phyloP scores from a whole-genome alignment of 164 flowering plant genomes.

The Sedum album region DNA sequence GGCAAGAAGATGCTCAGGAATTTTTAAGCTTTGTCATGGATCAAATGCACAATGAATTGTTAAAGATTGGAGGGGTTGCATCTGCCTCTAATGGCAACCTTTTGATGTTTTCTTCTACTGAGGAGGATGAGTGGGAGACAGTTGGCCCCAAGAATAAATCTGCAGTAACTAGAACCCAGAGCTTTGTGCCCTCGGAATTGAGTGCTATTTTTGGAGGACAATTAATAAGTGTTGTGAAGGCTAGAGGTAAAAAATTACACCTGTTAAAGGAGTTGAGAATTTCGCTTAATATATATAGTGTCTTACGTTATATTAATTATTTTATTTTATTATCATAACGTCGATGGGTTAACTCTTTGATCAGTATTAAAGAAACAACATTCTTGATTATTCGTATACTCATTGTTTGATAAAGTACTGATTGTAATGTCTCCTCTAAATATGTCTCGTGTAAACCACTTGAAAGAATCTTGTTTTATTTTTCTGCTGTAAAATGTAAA shows the following conservation, averaged over 20 bases:
- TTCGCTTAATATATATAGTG: background rate
- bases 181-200: slow-evolving; percentile 68
- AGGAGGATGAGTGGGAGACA: slow-evolving; percentile 98
- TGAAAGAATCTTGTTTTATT: background rate
- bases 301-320: background rate
- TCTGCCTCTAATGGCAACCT: slow-evolving; percentile 23
- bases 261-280: background rate
- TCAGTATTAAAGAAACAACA: background rate
- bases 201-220: slow-evolving; percentile 92
- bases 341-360: background rate
- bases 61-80: slow-evolving; percentile 59
- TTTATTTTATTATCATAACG: background rate
- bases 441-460: background rate
- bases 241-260: slow-evolving; percentile 46
- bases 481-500: background rate
- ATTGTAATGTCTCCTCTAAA: background rate
- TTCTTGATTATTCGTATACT: background rate
- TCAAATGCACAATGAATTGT: slow-evolving; percentile 87
- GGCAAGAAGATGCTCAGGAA: slow-evolving; percentile 99
- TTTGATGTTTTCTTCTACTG: slow-evolving; percentile 50
- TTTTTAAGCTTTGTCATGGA: slow-evolving; percentile 86
- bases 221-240: slow-evolving; percentile 81
- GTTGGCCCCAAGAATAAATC: slow-evolving; percentile 96
- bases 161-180: slow-evolving; percentile 91
- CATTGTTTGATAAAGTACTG: background rate